Conservation (phyloP, 805 yeast genomes). For the Yarrowia hollandica region DNA sequence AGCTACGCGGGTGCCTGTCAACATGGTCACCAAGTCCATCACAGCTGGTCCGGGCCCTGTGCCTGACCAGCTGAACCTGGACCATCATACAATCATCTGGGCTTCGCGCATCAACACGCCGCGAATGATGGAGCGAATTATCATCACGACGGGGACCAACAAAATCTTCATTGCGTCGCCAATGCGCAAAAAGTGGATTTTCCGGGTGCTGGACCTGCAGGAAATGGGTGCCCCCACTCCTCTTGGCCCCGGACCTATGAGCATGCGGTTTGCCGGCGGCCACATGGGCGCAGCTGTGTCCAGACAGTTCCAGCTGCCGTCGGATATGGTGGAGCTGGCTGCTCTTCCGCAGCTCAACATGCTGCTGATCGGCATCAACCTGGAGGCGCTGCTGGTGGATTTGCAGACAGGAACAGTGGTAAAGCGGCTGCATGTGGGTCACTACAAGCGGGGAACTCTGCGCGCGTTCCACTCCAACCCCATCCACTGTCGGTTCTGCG, state of each 20-base stretch:
- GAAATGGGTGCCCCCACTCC: constrained; percentile 5
- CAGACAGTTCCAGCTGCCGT: constrained; percentile 7
- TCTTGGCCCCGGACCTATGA: constrained; percentile 3
- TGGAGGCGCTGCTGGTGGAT: constrained; percentile 52
- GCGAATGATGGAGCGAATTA: constrained; percentile 28
- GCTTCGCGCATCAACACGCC: constrained; percentile 24
- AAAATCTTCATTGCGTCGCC: constrained; percentile 23
- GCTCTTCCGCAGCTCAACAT: constrained; percentile 35
- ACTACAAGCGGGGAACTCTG: constrained; percentile 59
- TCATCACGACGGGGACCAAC: constrained; percentile 11
- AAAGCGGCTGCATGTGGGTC: constrained; percentile 60
- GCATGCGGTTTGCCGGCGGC: constrained; percentile 1
- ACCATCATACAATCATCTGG: constrained; percentile 21
- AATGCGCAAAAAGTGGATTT: constrained; percentile 27
- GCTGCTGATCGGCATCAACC: constrained; percentile 34
- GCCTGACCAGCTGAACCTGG: constrained; percentile 9
- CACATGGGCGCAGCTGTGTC: constrained; percentile 5
- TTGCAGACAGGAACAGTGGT: constrained; percentile 74
- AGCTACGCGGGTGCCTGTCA: constrained; percentile 12
- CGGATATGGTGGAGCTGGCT: constrained; percentile 20
- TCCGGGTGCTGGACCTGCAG: constrained; percentile 14
- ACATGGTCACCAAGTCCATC: constrained; percentile 27
- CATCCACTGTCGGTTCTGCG: constrained; percentile 87
- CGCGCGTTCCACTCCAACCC: constrained; percentile 80
- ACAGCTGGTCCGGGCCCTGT: constrained; percentile 18